These are phyloP conservation scores for Hypsizygus ulmarius DNA, from an alignment of 1,284 basidiomycete genomes.

Conservation along the genomic window DNA sequence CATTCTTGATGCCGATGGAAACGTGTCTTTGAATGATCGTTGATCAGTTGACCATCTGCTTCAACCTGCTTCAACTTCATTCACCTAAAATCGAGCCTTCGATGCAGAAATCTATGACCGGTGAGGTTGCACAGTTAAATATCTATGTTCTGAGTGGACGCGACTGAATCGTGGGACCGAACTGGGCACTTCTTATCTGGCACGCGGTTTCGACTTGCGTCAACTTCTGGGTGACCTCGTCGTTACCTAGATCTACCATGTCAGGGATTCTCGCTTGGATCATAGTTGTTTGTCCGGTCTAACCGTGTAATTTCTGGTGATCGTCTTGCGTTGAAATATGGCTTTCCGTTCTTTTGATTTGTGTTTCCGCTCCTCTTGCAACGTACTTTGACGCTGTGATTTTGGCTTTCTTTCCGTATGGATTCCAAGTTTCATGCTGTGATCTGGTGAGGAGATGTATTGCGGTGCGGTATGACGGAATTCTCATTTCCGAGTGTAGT, in stretches of 20 bases:
- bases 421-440: slow-evolving; percentile 36
- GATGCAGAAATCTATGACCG: slow-evolving; percentile 6
- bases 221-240: slow-evolving; percentile 9
- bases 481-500: slow-evolving; percentile 26
- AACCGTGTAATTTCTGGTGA: slow-evolving; percentile 35
- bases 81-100: slow-evolving; percentile 13
- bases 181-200: slow-evolving; percentile 28
- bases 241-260: slow-evolving; percentile 28
- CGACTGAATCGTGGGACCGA: slow-evolving; percentile 37
- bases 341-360: slow-evolving; percentile 18
- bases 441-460: slow-evolving; percentile 33
- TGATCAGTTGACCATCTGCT: slow-evolving; percentile 20
- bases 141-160: slow-evolving; percentile 8
- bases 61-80: not conserved
- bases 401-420: slow-evolving; percentile 21
- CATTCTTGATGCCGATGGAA: slow-evolving; percentile 14
- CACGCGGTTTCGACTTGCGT: slow-evolving; percentile 20
- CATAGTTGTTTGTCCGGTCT: slow-evolving; percentile 33
- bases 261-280: slow-evolving; percentile 35
- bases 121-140: too few species aligned
- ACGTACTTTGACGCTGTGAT: slow-evolving; percentile 9
- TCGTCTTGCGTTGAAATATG: slow-evolving; percentile 29
- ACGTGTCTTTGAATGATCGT: slow-evolving; percentile 8
- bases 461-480: slow-evolving; percentile 7
- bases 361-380: slow-evolving; percentile 20